Base-by-base conservation (phyloP, 192 early-diverging fungal genomes). In the Rhizoclosmatium sp. region DNA sequence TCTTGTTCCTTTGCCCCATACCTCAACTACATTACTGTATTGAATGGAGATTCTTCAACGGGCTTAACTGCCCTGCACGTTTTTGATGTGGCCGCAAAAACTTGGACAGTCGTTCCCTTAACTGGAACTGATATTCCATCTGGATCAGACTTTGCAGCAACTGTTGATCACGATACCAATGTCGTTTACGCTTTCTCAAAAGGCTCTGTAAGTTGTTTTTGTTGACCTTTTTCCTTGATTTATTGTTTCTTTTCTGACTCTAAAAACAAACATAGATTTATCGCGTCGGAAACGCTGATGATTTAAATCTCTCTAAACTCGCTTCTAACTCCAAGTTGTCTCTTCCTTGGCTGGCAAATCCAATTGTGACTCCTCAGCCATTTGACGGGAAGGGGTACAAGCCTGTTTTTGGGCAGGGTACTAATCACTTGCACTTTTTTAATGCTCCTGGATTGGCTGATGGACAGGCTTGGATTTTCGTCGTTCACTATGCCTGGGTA, bases 401-500 rank as follows among this genome's bases (percentile, higher is more conserved):
- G n/a, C 77, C 77, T 48, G 77, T 71, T 9, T 23, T 78, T 16
- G 78, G 78, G 10, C 70, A 71, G 21, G 78, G 69, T 10, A 71
- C 70, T 12, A 80, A 80, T 62, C 78, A 80, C 51, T 54, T 80
- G n/a, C 64, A 80, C 48, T 80, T 59, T 49, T 64, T 73, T 46
- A 73, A 80, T 47, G 47, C 49, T 4, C 78, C 78, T 42, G 78
- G 71, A 14, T 59, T 69, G 61, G 21, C 10, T 7, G 70, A 16
- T 1, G 69, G 69, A 9, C 31, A 80, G 51, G 59, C 69, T 14
- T 54, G 59, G 46, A 56, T 80, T 56, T 80, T 80, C 49, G 78
- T 80, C 0, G 54, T 80, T 42, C 78, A 80, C 54, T 80, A 80
- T 44, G 70, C 58, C 40, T 73, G 72, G 72, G 65, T 68, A 47